phyloP scores from a whole-genome alignment of 768 basidiomycete species.

The Scleroderma citrinum region DNA sequence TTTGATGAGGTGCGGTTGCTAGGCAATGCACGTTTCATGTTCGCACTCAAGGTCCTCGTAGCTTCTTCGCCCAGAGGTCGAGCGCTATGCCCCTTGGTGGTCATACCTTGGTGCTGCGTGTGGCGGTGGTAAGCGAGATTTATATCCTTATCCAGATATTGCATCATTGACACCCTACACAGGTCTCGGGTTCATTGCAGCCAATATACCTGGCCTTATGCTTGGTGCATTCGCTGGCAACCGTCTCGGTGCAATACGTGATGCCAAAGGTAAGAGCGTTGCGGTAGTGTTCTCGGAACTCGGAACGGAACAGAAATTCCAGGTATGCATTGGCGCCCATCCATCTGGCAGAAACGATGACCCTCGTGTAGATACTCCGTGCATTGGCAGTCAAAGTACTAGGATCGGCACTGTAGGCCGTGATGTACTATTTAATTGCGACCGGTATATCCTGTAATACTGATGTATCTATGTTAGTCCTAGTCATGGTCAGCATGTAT shows the following conservation, averaged over 20 bases:
- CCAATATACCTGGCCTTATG: slow-evolving; percentile 81
- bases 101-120: slow-evolving; percentile 62
- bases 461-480: neutral
- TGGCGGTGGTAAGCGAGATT: slow-evolving; percentile 46
- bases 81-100: slow-evolving; percentile 69
- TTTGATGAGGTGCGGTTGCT: slow-evolving; percentile 74
- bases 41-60: slow-evolving; percentile 19
- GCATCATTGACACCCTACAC: slow-evolving; percentile 29
- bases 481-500: no score
- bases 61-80: slow-evolving; percentile 79
- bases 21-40: neutral
- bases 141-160: slow-evolving; percentile 1
- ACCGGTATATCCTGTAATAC: slow-evolving; percentile 5
- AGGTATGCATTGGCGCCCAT: slow-evolving; percentile 44
- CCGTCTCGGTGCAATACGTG: slow-evolving; percentile 83
- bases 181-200: slow-evolving; percentile 41
- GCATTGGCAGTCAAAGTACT: slow-evolving; percentile 80
- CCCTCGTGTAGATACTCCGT: slow-evolving; percentile 56
- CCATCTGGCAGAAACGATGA: neutral
- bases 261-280: slow-evolving; percentile 93
- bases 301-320: slow-evolving; percentile 75
- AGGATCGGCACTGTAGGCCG: slow-evolving; percentile 46
- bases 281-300: slow-evolving; percentile 81
- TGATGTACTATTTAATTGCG: neutral
- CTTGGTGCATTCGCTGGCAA: slow-evolving; percentile 87